Conservation (phyloP, 768 basidiomycete species). For the Lactarius akahatsu region DNA sequence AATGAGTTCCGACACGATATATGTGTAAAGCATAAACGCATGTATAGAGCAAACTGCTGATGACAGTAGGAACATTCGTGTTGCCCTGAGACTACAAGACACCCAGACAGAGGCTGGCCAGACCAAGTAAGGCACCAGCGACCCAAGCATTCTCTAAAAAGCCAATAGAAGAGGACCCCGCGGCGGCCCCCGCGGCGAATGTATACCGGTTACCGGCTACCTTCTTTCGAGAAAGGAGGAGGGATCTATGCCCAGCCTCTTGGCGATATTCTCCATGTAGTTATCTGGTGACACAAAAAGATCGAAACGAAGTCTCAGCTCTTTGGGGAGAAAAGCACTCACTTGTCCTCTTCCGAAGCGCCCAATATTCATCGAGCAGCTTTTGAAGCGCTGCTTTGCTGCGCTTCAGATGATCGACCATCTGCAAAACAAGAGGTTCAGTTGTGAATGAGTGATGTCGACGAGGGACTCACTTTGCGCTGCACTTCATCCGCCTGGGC, state of each 20-base stretch:
- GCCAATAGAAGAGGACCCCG: background rate
- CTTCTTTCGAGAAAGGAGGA: constrained; percentile 15
- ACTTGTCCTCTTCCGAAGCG: constrained; percentile 76
- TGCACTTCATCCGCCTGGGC: constrained; percentile 68
- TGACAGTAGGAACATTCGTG: background rate
- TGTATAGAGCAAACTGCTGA: background rate
- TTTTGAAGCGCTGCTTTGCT: constrained; percentile 81
- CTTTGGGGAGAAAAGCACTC: constrained; percentile 19
- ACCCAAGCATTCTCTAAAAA: background rate
- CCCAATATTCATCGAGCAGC: constrained; percentile 82
- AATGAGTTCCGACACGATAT: background rate
- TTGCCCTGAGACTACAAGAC: too few species aligned
- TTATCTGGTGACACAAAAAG: constrained; percentile 38
- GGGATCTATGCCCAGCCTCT: constrained; percentile 65
- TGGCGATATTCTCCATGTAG: constrained; percentile 88
- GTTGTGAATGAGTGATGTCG: too few species aligned
- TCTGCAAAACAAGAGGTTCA: constrained; percentile 45
- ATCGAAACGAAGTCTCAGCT: background rate
- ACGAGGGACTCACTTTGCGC: constrained; percentile 47
- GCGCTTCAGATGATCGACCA: constrained; percentile 68
- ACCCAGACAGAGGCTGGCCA: too few species aligned
- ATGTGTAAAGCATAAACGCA: background rate
- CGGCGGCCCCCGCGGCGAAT: background rate
- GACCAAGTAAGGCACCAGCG: background rate
- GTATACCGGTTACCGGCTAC: background rate